Conservation (phyloP, 257 asterid genomes). For the Craterostigma plantagineum region DNA sequence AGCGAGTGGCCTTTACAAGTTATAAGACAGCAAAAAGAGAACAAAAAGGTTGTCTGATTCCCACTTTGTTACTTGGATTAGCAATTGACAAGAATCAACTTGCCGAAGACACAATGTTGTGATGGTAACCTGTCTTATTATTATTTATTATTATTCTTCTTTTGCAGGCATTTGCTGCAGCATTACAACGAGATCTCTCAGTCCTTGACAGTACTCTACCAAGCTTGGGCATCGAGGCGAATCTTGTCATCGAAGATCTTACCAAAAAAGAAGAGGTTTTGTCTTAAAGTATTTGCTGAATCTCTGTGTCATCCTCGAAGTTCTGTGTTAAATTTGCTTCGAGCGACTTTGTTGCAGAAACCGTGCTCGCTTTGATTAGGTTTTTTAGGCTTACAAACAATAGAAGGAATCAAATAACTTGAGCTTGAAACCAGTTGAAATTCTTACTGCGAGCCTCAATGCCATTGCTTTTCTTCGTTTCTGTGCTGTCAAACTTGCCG, state of each 20-base stretch:
- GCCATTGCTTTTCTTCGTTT: constrained; percentile 98
- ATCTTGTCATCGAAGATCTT: neutral
- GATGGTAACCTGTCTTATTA: neutral
- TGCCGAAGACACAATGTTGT: neutral
- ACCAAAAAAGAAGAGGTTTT: too few species aligned
- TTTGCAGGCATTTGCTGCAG: constrained; percentile 45
- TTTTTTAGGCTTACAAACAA: too few species aligned
- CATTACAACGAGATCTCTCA: constrained; percentile 31
- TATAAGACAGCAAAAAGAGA: constrained; percentile 33
- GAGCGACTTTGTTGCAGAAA: too few species aligned
- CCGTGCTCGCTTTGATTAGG: too few species aligned
- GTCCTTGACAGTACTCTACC: constrained; percentile 31
- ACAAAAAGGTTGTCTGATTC: constrained; percentile 6
- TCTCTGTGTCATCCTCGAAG: too few species aligned
- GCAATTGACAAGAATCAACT: neutral
- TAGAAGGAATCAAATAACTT: too few species aligned
- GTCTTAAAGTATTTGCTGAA: too few species aligned
- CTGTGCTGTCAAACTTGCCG: constrained; percentile 97
- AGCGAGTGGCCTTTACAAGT: constrained; percentile 64
- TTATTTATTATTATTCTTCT: neutral
- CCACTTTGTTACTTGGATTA: neutral
- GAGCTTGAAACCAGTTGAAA: too few species aligned
- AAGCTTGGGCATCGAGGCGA: constrained; percentile 35
- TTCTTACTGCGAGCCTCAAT: too few species aligned
- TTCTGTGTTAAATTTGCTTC: too few species aligned